phyloP scores from a whole-genome alignment of 2,329 filamentous ascomycete species.

The Raffaelea arxii region DNA sequence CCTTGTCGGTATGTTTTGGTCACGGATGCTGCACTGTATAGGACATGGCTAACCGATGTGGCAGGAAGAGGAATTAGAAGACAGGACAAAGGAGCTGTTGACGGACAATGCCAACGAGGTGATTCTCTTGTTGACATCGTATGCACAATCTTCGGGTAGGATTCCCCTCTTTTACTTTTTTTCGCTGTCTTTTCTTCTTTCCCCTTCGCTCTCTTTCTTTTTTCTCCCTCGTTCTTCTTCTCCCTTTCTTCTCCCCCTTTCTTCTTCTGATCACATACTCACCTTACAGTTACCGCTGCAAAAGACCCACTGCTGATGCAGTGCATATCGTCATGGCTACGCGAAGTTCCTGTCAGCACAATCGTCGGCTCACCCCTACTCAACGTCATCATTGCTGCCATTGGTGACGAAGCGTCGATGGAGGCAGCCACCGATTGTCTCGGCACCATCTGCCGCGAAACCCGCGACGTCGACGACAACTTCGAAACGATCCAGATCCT shows the following conservation, averaged over 20 bases:
- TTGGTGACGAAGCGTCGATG: slow-evolving; percentile 68
- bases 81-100: slow-evolving; percentile 80
- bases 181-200: neutral
- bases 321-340: slow-evolving; percentile 93
- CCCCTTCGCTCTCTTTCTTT: neutral
- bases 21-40: too few species aligned
- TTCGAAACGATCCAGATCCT: slow-evolving; percentile 71
- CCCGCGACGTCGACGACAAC: slow-evolving; percentile 85
- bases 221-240: neutral
- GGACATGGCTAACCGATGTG: too few species aligned
- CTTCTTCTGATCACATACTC: neutral
- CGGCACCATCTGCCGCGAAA: slow-evolving; percentile 85
- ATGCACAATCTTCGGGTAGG: slow-evolving; percentile 81
- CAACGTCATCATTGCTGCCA: slow-evolving; percentile 66
- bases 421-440: slow-evolving; percentile 87
- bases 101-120: slow-evolving; percentile 86
- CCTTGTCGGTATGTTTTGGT: slow-evolving; percentile 89
- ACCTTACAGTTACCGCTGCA: slow-evolving; percentile 39
- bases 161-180: neutral
- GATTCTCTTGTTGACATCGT: slow-evolving; percentile 76
- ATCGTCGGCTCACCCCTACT: slow-evolving; percentile 81
- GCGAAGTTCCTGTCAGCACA: slow-evolving; percentile 76
- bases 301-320: slow-evolving; percentile 86
- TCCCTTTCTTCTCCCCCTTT: neutral
- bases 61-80: slow-evolving; percentile 92